These are phyloP conservation scores for Cladophialophora exuberans DNA, from an alignment of 2,329 filamentous ascomycete species.

Conservation along the genomic window DNA sequence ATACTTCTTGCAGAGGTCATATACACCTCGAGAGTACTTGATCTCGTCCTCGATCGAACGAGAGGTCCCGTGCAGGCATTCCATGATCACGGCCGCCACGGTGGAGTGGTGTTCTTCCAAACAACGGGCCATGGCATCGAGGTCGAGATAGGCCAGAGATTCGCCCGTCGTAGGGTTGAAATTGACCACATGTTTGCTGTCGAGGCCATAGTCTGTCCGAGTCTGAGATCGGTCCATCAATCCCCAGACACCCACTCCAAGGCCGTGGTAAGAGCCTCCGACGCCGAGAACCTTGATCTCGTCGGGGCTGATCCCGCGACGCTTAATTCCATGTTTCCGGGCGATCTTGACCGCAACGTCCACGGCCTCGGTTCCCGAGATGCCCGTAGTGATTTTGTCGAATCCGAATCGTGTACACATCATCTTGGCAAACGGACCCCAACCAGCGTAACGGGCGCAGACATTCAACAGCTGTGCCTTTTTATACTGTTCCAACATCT, in stretches of 20 bases:
- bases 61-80: not conserved
- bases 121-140: slow-evolving; percentile 63
- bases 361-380: slow-evolving; percentile 92
- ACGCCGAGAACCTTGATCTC: slow-evolving; percentile 83
- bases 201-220: not conserved
- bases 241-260: not conserved
- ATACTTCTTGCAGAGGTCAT: slow-evolving; percentile 10
- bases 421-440: too few relatives aligned
- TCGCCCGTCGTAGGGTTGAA: slow-evolving; percentile 74
- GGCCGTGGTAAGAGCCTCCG: slow-evolving; percentile 90
- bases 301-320: slow-evolving; percentile 82
- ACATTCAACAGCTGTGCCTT: too few relatives aligned
- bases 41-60: not conserved
- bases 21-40: slow-evolving; percentile 2
- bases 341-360: slow-evolving; percentile 96
- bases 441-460: too few relatives aligned
- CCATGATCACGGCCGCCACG: slow-evolving; percentile 5
- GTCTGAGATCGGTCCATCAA: slow-evolving; percentile 67
- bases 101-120: not conserved
- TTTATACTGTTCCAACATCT: slow-evolving; percentile 95
- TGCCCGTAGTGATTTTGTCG: too few relatives aligned
- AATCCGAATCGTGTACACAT: too few relatives aligned
- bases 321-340: slow-evolving; percentile 95
- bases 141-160: slow-evolving; percentile 81
- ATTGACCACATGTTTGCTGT: slow-evolving; percentile 25